Evolutionary conservation across 2,329 filamentous ascomycete species (phyloP).

Genomic region (Thelonectria rubi): DNA sequence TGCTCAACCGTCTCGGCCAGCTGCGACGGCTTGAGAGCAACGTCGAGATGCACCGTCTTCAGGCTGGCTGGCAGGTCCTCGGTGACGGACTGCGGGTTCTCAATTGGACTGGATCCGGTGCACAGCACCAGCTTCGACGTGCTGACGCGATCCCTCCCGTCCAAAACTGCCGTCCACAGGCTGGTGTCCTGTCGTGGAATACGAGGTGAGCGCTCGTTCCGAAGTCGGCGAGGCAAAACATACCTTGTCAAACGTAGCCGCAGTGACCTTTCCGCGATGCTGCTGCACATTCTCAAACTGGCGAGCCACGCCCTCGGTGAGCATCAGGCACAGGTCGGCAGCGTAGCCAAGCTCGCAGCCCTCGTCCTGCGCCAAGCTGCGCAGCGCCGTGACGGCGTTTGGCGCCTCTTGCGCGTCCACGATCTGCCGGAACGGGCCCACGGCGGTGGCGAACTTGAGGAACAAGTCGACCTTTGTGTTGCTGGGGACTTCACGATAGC

Average conservation of each 20-base stretch:
- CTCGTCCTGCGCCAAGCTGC: conserved; percentile 62
- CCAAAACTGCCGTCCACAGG: conserved; percentile 38
- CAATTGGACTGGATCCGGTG: conserved; percentile 64
- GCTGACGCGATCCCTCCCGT: conserved; percentile 47
- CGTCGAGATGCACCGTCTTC: conserved; percentile 57
- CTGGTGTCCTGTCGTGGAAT: conserved; percentile 19
- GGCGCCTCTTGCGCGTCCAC: conserved; percentile 56
- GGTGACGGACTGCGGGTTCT: conserved; percentile 52
- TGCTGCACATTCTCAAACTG: conserved; percentile 50
- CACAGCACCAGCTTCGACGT: conserved; percentile 62
- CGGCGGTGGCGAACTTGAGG: conserved; percentile 62
- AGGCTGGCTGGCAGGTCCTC: conserved; percentile 31
- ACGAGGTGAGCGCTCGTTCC: background rate
- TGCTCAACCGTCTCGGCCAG: conserved; percentile 47
- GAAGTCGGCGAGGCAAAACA: background rate
- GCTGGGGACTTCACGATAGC: conserved; percentile 68
- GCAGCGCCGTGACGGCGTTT: conserved; percentile 64
- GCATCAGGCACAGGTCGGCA: conserved; percentile 61
- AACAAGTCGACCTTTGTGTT: conserved; percentile 71
- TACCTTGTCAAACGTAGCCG: conserved; percentile 44
- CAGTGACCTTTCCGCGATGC: conserved; percentile 49
- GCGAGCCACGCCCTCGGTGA: conserved; percentile 54
- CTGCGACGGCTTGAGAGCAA: conserved; percentile 61
- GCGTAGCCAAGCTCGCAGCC: conserved; percentile 67
- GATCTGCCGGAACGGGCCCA: conserved; percentile 62